Evolutionary conservation across 2,329 filamentous ascomycete genomes (phyloP), one percentile per base, ranked within the genome.

Genomic region (Colletotrichum zoysiae): DNA sequence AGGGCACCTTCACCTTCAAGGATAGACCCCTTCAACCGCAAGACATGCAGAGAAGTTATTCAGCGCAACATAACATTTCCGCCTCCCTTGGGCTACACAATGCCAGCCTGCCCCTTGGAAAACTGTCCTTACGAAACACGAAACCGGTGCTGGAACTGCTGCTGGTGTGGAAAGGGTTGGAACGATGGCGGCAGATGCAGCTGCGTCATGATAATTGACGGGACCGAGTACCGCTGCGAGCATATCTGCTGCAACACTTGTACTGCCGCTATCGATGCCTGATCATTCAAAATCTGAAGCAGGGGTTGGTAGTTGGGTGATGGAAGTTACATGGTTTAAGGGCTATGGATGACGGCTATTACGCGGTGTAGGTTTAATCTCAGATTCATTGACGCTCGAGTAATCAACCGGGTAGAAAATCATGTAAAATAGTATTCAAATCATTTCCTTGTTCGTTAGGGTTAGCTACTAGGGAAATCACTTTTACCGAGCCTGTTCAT

Each of bases 101-200:
- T 78, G 35, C 82, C 83, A 59, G 81, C 82, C 70, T 88, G 86
- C 74, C 84, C 85, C 56, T 77, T 87, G 67, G 74, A 82, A 9
- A 79, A 80, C 61, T 88, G 86, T 66, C 85, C 86, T 9, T 88
- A 86, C 74, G 85, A 87, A 78, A 78, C 79, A 59, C 83, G 84
- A 70, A 83, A 85, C 68, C 81, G 86, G 42, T 82, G 78, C 73
- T 88, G 86, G 86, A 86, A 86, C 78, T 88, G 86, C 78, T 88
- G 86, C 78, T 88, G 85, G 86, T 88, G 86, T 70, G 86, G 86
- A 38, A 87, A 87, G 75, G 80, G 81, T n/a, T 84, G 84, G 81
- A 88, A 88, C 75, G 81, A 81, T 56, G 78, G 79, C 35, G 86
- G 86, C 5, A 82, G 86, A 35, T 88, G 86, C 78, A 82, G 82